phyloP scores from a whole-genome alignment of 306 rosid species.

The Mucuna pruriens region DNA sequence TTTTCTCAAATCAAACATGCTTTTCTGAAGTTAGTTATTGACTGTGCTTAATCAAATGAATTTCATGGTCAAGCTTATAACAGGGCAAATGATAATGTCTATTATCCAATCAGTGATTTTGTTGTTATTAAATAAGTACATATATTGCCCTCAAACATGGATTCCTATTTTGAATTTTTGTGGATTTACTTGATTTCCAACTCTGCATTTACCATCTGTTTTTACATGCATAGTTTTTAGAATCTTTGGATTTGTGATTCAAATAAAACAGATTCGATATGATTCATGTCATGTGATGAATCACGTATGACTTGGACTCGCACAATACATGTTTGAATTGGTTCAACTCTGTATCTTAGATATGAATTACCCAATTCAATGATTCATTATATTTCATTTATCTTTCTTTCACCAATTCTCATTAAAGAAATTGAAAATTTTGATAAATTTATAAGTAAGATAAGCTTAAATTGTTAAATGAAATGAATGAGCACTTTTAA shows the following conservation, averaged over 20 bases:
- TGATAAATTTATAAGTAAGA: neutral
- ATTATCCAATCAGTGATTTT: neutral
- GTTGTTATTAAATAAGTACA: neutral
- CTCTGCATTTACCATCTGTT: neutral
- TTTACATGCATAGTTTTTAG: neutral
- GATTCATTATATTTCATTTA: neutral
- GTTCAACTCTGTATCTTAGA: neutral
- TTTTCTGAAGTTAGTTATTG: neutral
- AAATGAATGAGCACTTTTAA: neutral
- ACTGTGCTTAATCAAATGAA: neutral
- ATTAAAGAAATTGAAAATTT: neutral
- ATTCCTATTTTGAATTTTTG: neutral
- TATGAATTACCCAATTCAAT: neutral
- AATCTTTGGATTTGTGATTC: neutral
- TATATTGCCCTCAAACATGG: neutral
- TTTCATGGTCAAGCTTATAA: constrained; percentile 1
- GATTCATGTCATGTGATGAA: neutral
- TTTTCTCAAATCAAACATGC: neutral
- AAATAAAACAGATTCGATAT: neutral
- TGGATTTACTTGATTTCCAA: neutral
- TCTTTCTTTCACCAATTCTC: neutral
- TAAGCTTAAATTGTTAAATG: neutral
- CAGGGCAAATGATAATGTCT: constrained; percentile 17
- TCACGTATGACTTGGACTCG: neutral
- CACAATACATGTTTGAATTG: neutral